Base-by-base conservation (phyloP, 768 basidiomycete genomes). In the Erythrobasidium yunnanense region DNA sequence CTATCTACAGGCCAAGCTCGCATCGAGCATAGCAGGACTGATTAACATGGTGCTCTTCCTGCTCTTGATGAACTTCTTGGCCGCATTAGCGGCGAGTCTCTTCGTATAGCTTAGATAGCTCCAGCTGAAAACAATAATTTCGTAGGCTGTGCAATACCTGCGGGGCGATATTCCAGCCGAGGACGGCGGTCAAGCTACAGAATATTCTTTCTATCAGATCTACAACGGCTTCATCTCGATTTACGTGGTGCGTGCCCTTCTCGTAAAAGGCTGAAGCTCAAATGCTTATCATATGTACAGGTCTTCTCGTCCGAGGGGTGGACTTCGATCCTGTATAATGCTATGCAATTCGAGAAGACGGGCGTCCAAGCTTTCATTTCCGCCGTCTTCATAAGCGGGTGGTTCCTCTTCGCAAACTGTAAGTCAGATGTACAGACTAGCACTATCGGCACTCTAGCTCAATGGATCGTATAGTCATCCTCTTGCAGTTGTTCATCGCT, bases 361-460 rank as follows among this genome's bases (percentile, higher is more conserved):
- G 81, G 85, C 4, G 81, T 85, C 1, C 91, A 96, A 74, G 81
- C 83, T 1, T 79, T 83, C 6, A 75, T 93, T 25, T 80, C 85
- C 0, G 81, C 86, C 11, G 72, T 88, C 11, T 90, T 93, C 76
- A 70, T 95, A 6, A 76, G 82, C 2, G 83, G 79, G 0, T 97
- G 93, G 93, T 81, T 93, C 78, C 78, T 93, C 60, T 92, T 97
- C 69, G 84, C 88, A 0, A 91, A 90, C 74, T 92, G 90, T 91
- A 69, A 71, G 90, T 79, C 22, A 23, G 50, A 34, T 38, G 33
- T n/a, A 54, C 51, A 45, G 20, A 5, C 3, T 1, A 2, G 22
- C 23, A 42, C 27, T 0, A 22, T 32, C 34, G 4, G 8, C 2
- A 15, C 13, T 5, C 35, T 60, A 17, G 20, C 18, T 29, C 22